These are phyloP conservation scores for Hypoxylon intermedium DNA, from an alignment of 495 filamentous ascomycete genomes.

Conservation along the genomic window DNA sequence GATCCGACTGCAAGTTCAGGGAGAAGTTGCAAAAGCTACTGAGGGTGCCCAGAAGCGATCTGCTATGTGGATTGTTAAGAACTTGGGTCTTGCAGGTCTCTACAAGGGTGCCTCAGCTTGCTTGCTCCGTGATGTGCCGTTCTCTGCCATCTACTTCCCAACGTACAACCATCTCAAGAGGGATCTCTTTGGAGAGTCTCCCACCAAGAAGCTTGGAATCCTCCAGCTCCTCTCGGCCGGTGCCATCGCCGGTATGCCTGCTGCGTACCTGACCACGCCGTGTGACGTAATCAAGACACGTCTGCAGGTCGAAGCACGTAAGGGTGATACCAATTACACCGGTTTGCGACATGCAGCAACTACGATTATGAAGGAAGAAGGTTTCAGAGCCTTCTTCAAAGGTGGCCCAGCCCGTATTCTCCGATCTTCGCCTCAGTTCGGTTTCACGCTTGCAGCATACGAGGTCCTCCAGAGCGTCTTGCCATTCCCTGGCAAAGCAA, in stretches of 20 bases:
- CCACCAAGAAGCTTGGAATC: slow-evolving; percentile 88
- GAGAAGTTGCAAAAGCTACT: slow-evolving; percentile 88
- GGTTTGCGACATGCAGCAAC: slow-evolving; percentile 84
- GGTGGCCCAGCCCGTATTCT: slow-evolving; percentile 93
- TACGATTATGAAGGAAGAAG: slow-evolving; percentile 87
- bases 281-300: slow-evolving; percentile 99
- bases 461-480: slow-evolving; percentile 85
- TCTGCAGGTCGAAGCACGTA: slow-evolving; percentile 94
- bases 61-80: slow-evolving; percentile 95
- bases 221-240: slow-evolving; percentile 92
- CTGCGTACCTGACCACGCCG: slow-evolving; percentile 95
- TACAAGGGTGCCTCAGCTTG: slow-evolving; percentile 99
- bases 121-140: slow-evolving; percentile 92
- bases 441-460: slow-evolving; percentile 94
- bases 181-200: slow-evolving; percentile 89
- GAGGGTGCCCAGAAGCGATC: slow-evolving; percentile 85
- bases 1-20: slow-evolving; percentile 96
- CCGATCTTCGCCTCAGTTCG: slow-evolving; percentile 94
- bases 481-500: slow-evolving; percentile 74
- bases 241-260: slow-evolving; percentile 98
- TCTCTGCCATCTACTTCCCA: slow-evolving; percentile 99
- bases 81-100: slow-evolving; percentile 91
- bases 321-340: slow-evolving; percentile 87
- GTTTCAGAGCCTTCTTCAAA: slow-evolving; percentile 97
- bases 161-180: slow-evolving; percentile 93